Evolutionary conservation across 352 stramenopile species (phyloP), one percentile per base, ranked within the genome.

Genomic region (Albugo candida): DNA sequence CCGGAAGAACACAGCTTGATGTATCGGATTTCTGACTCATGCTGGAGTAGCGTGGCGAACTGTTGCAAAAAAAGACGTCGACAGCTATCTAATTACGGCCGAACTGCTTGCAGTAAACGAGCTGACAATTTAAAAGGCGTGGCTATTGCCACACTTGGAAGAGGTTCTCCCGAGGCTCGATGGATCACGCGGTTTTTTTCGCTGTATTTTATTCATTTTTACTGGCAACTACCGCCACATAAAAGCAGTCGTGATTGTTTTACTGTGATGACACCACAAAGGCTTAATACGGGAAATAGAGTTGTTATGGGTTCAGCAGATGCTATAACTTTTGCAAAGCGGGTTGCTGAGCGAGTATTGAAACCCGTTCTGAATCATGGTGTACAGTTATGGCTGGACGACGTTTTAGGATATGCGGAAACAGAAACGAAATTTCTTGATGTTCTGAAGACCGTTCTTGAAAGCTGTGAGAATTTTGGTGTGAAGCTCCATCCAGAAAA

Each of bases 401-500:
- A 65, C n/a, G 40, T 71, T 8, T 24, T 64, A 0, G 52, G 57
- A 0, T 61, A 56, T 24, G 63, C 54, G 0, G 27, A 41, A 8
- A 24, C 20, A 12, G 36, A 49, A 14, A 37, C 55, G 0, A 36
- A 45, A 0, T 13, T 65, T 5, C 36, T 70, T 27, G 4, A 51
- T 13, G 27, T 71, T 0, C 36, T 45, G 13, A 16, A 52, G 2
- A 41, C 54, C 20, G 34, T 67, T 1, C 13, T 11, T 0, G 31
- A 38, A 0, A 66, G 59, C 17, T 16, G 24, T 31, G 24, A 31
- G 17, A 2, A 47, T 11, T 68, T 47, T 17, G 64, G 55, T 1
- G 20, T 67, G 1, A 72, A 72, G 43, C 31, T 72, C 4, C 48
- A 66, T 44, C 54, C 58, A 1, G 51, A 45, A n/a, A 63, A 70